Conservation (phyloP, 805 yeast species). For the Grigorovia transvaalensis region DNA sequence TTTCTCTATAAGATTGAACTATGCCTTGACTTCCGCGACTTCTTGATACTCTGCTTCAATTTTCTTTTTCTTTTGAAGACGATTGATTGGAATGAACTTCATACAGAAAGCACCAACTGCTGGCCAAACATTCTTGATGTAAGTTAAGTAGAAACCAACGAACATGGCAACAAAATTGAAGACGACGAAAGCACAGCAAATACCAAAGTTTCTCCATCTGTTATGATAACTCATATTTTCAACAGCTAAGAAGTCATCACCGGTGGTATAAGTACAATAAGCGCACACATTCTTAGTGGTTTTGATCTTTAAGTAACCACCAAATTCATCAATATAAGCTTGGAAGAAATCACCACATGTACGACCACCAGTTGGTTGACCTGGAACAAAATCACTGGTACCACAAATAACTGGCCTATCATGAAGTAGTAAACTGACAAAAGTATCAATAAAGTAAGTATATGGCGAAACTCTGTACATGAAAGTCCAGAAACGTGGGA, state of each 20-base stretch:
- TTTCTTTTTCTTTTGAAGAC: not conserved
- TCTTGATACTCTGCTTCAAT: not conserved
- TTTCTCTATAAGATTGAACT: not conserved
- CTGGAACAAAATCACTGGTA: conserved; percentile 37
- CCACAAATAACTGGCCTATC: conserved; percentile 42
- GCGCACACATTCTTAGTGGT: conserved; percentile 33
- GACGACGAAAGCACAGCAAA: conserved; percentile 40
- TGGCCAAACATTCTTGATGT: conserved; percentile 15
- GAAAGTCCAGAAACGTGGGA: conserved; percentile 70
- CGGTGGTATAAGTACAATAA: conserved; percentile 32
- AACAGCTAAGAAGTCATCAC: conserved; percentile 31
- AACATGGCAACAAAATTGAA: conserved; percentile 37
- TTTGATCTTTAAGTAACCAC: conserved; percentile 49
- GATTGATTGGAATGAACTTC: conserved; percentile 2
- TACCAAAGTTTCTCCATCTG: conserved; percentile 55
- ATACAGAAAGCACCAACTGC: conserved; percentile 6
- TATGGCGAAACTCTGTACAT: conserved; percentile 60
- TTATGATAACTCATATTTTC: conserved; percentile 34
- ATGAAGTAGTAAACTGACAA: conserved; percentile 41
- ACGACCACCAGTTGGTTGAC: conserved; percentile 45
- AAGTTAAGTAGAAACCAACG: conserved; percentile 15
- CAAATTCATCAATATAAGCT: conserved; percentile 31
- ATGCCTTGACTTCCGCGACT: conserved; percentile 1
- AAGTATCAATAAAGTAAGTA: conserved; percentile 46
- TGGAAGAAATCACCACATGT: conserved; percentile 51